Evolutionary conservation across 331 rosid genomes (phyloP).

Genomic region (Ulmus americana): DNA sequence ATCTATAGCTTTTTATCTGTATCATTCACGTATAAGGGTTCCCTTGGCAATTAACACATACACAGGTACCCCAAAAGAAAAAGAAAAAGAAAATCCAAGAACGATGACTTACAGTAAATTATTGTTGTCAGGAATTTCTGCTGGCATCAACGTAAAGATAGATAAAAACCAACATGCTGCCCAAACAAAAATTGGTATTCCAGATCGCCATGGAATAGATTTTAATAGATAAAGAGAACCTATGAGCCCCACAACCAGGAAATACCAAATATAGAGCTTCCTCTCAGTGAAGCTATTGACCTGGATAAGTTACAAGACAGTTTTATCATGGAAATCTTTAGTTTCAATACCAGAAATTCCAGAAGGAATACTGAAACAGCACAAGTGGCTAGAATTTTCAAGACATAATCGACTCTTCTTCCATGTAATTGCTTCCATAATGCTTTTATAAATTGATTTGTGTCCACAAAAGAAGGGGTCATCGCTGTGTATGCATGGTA

Average conservation of each 20-base stretch:
- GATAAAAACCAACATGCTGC: constrained; percentile 76
- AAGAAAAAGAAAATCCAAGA: neutral
- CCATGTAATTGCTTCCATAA: constrained; percentile 59
- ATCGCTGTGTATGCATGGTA: constrained; percentile 63
- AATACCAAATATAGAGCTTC: constrained; percentile 80
- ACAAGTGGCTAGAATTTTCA: constrained; percentile 48
- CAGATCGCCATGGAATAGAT: constrained; percentile 73
- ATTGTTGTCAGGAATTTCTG: constrained; percentile 83
- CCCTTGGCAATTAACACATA: neutral
- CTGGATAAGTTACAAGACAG: constrained; percentile 37
- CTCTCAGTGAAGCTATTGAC: constrained; percentile 81
- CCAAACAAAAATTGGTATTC: constrained; percentile 60
- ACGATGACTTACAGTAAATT: constrained; percentile 57
- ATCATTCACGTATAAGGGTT: neutral
- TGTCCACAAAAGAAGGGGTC: constrained; percentile 74
- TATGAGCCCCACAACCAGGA: constrained; percentile 47
- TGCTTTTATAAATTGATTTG: constrained; percentile 56
- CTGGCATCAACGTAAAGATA: constrained; percentile 79
- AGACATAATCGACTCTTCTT: constrained; percentile 41
- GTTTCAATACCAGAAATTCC: constrained; percentile 69
- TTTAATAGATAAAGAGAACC: constrained; percentile 52
- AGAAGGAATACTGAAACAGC: constrained; percentile 52
- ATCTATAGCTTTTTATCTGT: neutral
- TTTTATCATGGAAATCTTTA: constrained; percentile 18
- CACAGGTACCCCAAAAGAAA: neutral